Conservation (phyloP, 2,329 filamentous ascomycete genomes). For the Boeremia exigua region DNA sequence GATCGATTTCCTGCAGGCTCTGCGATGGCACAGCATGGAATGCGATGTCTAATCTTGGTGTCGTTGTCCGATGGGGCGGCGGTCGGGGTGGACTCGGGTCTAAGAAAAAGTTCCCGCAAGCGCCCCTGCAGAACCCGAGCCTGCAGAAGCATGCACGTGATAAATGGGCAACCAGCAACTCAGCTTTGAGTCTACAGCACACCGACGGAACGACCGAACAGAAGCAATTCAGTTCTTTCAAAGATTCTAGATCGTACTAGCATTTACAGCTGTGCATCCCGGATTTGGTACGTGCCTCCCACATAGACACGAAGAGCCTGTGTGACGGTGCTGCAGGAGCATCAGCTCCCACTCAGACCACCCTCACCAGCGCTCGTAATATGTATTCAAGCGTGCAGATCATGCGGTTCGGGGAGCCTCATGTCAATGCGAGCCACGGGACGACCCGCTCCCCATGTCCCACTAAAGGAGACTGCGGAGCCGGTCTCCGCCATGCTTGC, state of each 20-base stretch:
- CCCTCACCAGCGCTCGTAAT: not conserved
- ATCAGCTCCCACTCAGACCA: not conserved
- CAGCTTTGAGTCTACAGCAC: not conserved
- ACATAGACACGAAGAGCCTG: not conserved
- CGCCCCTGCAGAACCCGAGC: not conserved
- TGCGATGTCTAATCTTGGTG: not conserved
- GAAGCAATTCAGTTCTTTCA: not conserved
- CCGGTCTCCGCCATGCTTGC: conserved; percentile 1
- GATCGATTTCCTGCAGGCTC: not conserved
- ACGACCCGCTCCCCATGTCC: conserved; percentile 9
- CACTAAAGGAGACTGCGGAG: conserved; percentile 1
- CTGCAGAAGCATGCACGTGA: not conserved
- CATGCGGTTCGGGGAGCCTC: not conserved
- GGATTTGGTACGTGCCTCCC: not conserved
- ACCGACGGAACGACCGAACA: not conserved
- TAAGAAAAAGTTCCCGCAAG: conserved; percentile 2
- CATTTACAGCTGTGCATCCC: not conserved
- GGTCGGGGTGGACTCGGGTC: conserved; percentile 2
- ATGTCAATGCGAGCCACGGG: conserved; percentile 9
- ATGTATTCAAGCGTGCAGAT: conserved; percentile 8
- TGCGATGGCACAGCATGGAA: conserved; percentile 8
- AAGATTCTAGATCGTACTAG: not conserved
- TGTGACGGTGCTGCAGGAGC: no score
- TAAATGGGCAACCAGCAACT: not conserved
- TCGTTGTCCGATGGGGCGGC: not conserved